phyloP scores from a whole-genome alignment of 257 asterid species.

The Solanum corneliomulleri region DNA sequence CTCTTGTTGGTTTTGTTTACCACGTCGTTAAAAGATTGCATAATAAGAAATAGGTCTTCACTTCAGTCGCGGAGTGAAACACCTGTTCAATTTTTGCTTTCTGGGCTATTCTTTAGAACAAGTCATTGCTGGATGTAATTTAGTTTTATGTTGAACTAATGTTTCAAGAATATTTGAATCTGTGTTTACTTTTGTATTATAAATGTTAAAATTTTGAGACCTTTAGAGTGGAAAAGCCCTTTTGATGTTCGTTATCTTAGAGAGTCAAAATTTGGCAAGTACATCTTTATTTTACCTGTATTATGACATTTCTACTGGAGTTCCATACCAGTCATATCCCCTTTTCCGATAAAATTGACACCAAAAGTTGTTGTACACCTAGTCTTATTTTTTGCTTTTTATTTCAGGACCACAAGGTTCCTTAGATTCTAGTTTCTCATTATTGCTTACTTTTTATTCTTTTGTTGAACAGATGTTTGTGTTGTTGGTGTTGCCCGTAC shows the following conservation, averaged over 20 bases:
- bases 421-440: not conserved
- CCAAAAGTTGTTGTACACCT: not conserved
- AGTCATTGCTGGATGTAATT: not conserved
- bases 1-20: not conserved
- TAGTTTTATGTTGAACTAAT: not conserved
- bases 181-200: not conserved
- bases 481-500: constrained; percentile 95
- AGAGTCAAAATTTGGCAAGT: not conserved
- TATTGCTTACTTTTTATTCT: not conserved
- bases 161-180: not conserved
- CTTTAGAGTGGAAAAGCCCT: not conserved
- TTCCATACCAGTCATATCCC: not conserved
- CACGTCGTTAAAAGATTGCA: not conserved
- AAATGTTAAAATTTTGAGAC: not conserved
- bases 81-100: not conserved
- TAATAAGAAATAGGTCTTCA: not conserved
- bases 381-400: not conserved
- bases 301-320: not conserved
- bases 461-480: constrained; percentile 64
- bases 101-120: not conserved
- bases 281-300: not conserved
- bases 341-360: not conserved
- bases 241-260: not conserved
- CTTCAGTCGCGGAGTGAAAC: not conserved
- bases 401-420: not conserved